These are phyloP conservation scores for Aspergillus pseudonomiae DNA, from an alignment of 2,329 filamentous ascomycete species.

Conservation along the genomic window DNA sequence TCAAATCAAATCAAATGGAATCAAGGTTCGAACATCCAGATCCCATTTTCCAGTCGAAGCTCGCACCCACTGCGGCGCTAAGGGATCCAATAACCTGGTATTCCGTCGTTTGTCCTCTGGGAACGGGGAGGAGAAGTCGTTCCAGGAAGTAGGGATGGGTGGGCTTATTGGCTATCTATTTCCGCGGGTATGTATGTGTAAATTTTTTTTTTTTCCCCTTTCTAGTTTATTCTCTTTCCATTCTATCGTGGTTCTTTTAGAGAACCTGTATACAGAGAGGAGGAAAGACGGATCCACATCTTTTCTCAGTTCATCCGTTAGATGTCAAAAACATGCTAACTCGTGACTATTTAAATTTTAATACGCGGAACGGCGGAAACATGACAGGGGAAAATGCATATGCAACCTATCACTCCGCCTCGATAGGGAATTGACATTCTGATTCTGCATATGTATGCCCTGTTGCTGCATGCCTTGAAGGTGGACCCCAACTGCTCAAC, in stretches of 20 bases:
- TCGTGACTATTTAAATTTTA: constrained; percentile 9
- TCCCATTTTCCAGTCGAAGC: background rate
- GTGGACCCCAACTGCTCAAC: no score
- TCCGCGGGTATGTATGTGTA: background rate
- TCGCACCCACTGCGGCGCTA: background rate
- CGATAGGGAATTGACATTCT: background rate
- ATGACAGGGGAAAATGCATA: constrained; percentile 5
- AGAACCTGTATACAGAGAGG: background rate
- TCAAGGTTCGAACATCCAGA: background rate
- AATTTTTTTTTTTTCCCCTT: background rate
- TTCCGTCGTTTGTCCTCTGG: background rate
- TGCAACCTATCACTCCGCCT: background rate
- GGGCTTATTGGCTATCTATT: background rate
- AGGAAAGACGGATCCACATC: background rate
- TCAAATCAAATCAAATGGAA: background rate
- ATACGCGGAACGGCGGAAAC: constrained; percentile 10
- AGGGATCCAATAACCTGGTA: background rate
- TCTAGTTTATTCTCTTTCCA: background rate
- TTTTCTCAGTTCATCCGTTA: background rate
- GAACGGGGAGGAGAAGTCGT: background rate
- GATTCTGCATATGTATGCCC: constrained; percentile 6
- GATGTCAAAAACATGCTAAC: constrained; percentile 1
- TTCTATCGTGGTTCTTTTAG: background rate
- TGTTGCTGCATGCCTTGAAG: no score
- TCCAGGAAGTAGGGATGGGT: background rate